Conservation (phyloP, 352 stramenopile genomes). For the Pilasporangium apinafurcum region DNA sequence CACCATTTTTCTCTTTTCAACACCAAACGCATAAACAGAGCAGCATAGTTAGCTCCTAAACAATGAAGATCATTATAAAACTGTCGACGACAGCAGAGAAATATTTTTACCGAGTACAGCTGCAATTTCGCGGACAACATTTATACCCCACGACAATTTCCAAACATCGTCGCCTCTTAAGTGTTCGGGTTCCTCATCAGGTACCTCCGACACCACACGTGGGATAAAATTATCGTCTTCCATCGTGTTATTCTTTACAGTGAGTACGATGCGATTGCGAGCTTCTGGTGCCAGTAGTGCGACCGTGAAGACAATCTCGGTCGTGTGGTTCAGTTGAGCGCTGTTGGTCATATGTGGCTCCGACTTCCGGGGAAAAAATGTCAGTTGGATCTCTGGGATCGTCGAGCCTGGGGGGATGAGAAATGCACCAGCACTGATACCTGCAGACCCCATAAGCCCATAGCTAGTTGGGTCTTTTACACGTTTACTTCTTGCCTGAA, state of each 20-base stretch:
- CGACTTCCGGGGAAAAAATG: slow-evolving; percentile 79
- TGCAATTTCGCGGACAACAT: slow-evolving; percentile 50
- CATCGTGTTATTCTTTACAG: slow-evolving; percentile 28
- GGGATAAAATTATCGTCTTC: slow-evolving; percentile 32
- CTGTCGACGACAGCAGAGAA: no score
- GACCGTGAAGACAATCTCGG: slow-evolving; percentile 76
- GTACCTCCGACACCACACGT: slow-evolving; percentile 39
- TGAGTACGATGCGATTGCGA: slow-evolving; percentile 38
- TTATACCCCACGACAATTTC: slow-evolving; percentile 57
- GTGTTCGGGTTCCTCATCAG: slow-evolving; percentile 36
- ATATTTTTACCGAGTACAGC: slow-evolving; percentile 26
- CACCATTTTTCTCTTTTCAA: slow-evolving; percentile 26
- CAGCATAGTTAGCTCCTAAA: background rate
- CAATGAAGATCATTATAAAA: background rate
- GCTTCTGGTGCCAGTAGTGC: slow-evolving; percentile 57
- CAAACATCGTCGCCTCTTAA: slow-evolving; percentile 44
- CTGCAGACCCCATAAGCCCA: slow-evolving; percentile 53
- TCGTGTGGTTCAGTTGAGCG: slow-evolving; percentile 26
- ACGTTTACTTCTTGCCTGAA: slow-evolving; percentile 20
- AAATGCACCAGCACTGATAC: slow-evolving; percentile 71
- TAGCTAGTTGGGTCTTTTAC: slow-evolving; percentile 29
- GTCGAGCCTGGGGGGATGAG: slow-evolving; percentile 61
- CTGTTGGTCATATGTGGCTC: slow-evolving; percentile 71
- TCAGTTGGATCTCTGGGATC: slow-evolving; percentile 82
- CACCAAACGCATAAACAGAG: background rate